These are phyloP conservation scores for Pseudonitzschia pungens DNA, from an alignment of 108 stramenopile species.

Conservation along the genomic window DNA sequence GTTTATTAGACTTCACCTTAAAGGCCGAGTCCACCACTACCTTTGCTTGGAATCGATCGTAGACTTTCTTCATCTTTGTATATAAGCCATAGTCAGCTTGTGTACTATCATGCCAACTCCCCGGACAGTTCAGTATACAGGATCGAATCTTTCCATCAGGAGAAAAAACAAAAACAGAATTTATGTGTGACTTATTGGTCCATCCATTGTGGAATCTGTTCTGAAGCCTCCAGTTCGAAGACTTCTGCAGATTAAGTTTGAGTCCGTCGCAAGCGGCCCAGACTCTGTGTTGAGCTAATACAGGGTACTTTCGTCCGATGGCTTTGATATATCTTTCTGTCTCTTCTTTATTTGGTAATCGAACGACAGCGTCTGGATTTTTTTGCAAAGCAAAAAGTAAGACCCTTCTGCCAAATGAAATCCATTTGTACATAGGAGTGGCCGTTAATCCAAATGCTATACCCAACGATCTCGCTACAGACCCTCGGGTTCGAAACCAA, in stretches of 20 bases:
- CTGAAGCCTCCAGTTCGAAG: not conserved
- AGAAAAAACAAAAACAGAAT: slow-evolving; percentile 43
- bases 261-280: no score
- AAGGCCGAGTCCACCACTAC: slow-evolving; percentile 40
- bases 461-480: no score
- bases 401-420: no score
- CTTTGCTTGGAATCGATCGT: slow-evolving; percentile 3
- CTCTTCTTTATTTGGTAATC: not conserved
- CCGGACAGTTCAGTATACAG: slow-evolving; percentile 29
- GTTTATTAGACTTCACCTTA: not conserved
- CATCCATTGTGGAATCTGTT: no score
- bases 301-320: not conserved
- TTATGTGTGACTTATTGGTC: no score
- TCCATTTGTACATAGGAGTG: no score
- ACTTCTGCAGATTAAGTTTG: not conserved
- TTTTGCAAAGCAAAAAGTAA: no score
- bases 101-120: slow-evolving; percentile 33
- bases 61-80: slow-evolving; percentile 31
- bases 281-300: not conserved
- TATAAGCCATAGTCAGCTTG: slow-evolving; percentile 39
- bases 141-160: slow-evolving; percentile 39
- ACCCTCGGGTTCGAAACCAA: no score
- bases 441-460: no score
- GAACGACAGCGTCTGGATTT: no score
- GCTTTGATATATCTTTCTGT: not conserved